Evolutionary conservation across 352 stramenopile genomes (phyloP), one percentile per base, ranked within the genome.

Genomic region (Globisporangium yorkense): DNA sequence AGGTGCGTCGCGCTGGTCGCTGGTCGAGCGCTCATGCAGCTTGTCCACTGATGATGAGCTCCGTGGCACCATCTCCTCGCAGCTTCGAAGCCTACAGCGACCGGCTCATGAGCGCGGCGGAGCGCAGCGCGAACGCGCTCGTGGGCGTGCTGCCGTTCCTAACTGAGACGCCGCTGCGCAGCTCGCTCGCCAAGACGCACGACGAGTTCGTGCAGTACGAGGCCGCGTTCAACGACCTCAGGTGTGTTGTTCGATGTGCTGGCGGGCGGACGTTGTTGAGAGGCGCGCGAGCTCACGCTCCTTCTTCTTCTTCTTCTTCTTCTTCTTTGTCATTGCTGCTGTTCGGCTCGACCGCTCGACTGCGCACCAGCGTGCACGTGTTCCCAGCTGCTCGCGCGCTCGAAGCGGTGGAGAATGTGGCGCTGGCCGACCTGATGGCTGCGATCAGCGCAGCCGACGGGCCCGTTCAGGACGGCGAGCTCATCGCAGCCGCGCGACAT

Each of bases 61-160:
- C 24, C 1, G 24, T 39, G 52, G 20, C 15, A 31, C 57, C 29
- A 45, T 13, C 0, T 53, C 13, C 31, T 35, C 15, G 16, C 58
- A 92, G 84, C 63, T 94, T 94, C 59, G 73, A 70, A 48, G 82
- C 84, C 18, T 94, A 94, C 62, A 70, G 79, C 62, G 82, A 90
- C 61, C 80, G 84, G 16, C 59, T 88, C 21, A 67, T 93, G 27
- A 63, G 60, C 47, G 45, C 75, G 9, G 49, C 67, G 33, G 72
- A 74, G 29, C 79, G 84, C 7, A 41, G 66, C 13, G 49, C 67
- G 15, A 78, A 75, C 20, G 45, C 87, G 5, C 65, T 93, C 27
- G 68, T 88, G 18, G 52, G 62, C 10, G 60, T 84, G 10, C 51
- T 88, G 8, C 77, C 79, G 13, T 88, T 75, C 27, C 15, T 87